Base-by-base conservation (phyloP, 805 yeast species). In the Kodamaea restingae region DNA sequence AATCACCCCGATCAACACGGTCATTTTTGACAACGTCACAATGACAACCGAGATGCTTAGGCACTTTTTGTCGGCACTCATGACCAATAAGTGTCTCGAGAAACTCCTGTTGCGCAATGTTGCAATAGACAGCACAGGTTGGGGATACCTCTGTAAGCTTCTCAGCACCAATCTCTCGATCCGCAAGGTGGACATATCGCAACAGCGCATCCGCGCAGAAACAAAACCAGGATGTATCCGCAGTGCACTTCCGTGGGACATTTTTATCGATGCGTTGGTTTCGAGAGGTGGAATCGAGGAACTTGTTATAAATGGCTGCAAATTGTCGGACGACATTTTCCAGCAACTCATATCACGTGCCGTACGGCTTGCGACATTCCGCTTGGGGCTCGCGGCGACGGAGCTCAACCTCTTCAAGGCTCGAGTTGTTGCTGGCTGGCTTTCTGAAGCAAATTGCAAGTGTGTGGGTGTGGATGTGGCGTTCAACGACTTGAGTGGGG, bases 391-490 rank as follows among this genome's bases (percentile, higher is more conserved):
- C 15, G 82, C 81, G 0, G 63, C 75, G 2, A 70, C 70, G n/a
- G 75, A 71, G 35, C 54, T 76, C 36, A 72, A 73, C 46, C 28
- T 49, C 3, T 52, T 52, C 20, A 75, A 76, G 46, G 58, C 73
- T 18, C 49, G 61, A 24, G 51, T 65, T 12, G 57, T 76, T 30
- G 67, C 76, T 6, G 54, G 65, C 26, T 76, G 81, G 81, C 63
- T 76, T 22, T 58, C 68, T 7, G 52, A 56, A 22, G 65, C 67
- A 7, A 46, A 54, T 7, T 66, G 73, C 12, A 71, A 68, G 17
- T 76, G 81, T 52, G 60, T 67, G 32, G 82, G 82, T 1, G 66
- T 77, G 14, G 82, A 76, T 54, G 60, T 76, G 32, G 81, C 77
- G 1, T 74, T 70, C 49, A 76, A 76, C 50, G 77, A 75, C 50